These are phyloP conservation scores for Zygoascus ofunaensis DNA, from an alignment of 805 yeast genomes.

Conservation along the genomic window DNA sequence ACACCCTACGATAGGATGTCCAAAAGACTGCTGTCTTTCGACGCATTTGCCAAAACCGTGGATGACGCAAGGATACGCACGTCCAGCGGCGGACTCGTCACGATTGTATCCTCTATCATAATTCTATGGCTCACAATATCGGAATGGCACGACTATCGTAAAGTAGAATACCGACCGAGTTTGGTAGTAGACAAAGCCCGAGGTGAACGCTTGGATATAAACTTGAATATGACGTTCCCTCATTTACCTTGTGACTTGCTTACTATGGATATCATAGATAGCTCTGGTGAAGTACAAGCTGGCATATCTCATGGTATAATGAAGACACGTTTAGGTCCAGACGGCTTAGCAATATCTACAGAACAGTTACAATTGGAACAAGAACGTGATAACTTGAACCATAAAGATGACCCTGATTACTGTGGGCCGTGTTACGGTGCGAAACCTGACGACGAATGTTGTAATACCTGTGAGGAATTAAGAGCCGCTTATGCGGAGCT, in stretches of 20 bases:
- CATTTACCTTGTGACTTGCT: constrained; percentile 72
- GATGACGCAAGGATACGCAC: constrained; percentile 90
- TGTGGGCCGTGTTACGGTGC: constrained; percentile 95
- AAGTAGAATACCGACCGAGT: constrained; percentile 65
- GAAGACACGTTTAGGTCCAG: constrained; percentile 50
- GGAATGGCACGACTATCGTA: constrained; percentile 70
- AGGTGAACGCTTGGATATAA: constrained; percentile 64
- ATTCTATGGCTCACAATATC: constrained; percentile 54
- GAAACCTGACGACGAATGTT: constrained; percentile 55
- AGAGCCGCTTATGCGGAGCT: constrained; percentile 64
- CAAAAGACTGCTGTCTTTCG: constrained; percentile 46
- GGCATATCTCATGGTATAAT: constrained; percentile 67
- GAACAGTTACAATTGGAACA: constrained; percentile 31
- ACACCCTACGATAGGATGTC: no score
- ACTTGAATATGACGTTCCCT: constrained; percentile 76
- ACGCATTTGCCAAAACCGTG: constrained; percentile 88
- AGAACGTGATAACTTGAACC: constrained; percentile 23
- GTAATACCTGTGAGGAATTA: constrained; percentile 80
- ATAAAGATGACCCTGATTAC: constrained; percentile 31
- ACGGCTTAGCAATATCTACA: constrained; percentile 41
- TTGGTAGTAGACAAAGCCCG: constrained; percentile 68
- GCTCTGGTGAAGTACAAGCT: constrained; percentile 72
- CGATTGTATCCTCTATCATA: constrained; percentile 56
- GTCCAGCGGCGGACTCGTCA: constrained; percentile 81
- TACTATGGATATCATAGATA: constrained; percentile 80